Evolutionary conservation across 352 stramenopile genomes (phyloP).

Genomic region (Thraustochytrium striatum): DNA sequence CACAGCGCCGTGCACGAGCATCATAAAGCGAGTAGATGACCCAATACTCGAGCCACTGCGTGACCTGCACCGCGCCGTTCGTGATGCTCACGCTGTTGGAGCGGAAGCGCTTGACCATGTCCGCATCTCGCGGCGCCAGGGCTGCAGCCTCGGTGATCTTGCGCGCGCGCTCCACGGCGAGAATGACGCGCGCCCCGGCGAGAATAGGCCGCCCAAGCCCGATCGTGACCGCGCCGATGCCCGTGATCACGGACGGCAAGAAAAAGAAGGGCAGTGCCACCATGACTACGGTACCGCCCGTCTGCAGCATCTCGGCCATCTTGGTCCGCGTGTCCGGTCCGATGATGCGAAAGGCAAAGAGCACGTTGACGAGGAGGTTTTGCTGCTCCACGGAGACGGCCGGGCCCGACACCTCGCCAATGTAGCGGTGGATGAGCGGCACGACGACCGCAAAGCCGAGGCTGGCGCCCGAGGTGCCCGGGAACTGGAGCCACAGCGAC

Average conservation of each 20-base stretch:
- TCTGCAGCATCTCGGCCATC: constrained; percentile 40
- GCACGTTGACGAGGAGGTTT: constrained; percentile 16
- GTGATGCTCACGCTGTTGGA: constrained; percentile 33
- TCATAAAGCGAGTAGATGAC: constrained; percentile 72
- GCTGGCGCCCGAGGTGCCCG: constrained; percentile 15
- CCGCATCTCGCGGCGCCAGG: background rate
- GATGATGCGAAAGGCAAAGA: constrained; percentile 45
- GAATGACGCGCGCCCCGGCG: constrained; percentile 68
- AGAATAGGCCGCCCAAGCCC: constrained; percentile 76
- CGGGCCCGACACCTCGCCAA: constrained; percentile 1
- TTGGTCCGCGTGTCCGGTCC: background rate
- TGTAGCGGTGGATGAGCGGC: background rate
- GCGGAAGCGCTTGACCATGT: background rate
- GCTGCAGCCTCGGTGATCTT: constrained; percentile 20
- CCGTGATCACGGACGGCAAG: constrained; percentile 72
- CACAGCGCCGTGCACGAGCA: constrained; percentile 66
- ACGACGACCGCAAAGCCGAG: constrained; percentile 23
- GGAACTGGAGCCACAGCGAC: constrained; percentile 46
- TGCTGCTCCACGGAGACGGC: constrained; percentile 8
- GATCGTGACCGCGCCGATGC: constrained; percentile 65
- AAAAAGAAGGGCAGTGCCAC: constrained; percentile 73
- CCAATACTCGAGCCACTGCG: constrained; percentile 77
- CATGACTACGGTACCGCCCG: constrained; percentile 52
- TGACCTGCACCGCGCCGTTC: constrained; percentile 52
- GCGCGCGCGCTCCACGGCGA: constrained; percentile 59